Conservation (phyloP, 2,329 filamentous ascomycete genomes). For the Colletotrichum melonis region DNA sequence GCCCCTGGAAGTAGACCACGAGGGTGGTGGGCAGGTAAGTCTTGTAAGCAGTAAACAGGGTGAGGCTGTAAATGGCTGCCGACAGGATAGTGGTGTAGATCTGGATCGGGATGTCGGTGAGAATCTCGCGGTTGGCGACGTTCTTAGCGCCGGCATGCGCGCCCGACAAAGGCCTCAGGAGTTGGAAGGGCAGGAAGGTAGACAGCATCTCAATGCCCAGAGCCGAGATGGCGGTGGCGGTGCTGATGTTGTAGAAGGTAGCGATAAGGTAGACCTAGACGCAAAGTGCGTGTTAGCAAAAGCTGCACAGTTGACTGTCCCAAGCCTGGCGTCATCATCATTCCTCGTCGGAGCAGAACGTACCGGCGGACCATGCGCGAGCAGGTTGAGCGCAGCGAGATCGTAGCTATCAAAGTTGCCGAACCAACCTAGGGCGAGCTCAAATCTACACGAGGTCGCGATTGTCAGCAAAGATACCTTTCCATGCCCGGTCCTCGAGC, state of each 20-base stretch:
- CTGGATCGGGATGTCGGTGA: slow-evolving; percentile 71
- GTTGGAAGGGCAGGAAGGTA: slow-evolving; percentile 77
- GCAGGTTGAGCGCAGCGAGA: slow-evolving; percentile 71
- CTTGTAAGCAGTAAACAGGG: slow-evolving; percentile 75
- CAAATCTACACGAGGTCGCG: slow-evolving; percentile 75
- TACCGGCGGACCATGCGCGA: slow-evolving; percentile 80
- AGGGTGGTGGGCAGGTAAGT: slow-evolving; percentile 78
- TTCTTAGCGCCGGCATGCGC: slow-evolving; percentile 66
- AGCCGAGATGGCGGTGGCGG: slow-evolving; percentile 68
- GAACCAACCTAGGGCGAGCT: slow-evolving; percentile 80
- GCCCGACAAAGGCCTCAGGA: slow-evolving; percentile 76
- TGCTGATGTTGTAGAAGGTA: slow-evolving; percentile 80
- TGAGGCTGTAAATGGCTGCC: slow-evolving; percentile 79
- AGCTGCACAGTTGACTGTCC: neutral
- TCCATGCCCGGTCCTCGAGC: neutral
- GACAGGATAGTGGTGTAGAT: slow-evolving; percentile 76
- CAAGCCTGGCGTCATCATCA: neutral
- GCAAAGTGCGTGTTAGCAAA: slow-evolving; percentile 14
- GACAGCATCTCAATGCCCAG: slow-evolving; percentile 77
- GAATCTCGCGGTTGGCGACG: slow-evolving; percentile 72
- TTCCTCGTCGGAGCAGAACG: slow-evolving; percentile 42
- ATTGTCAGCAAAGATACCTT: slow-evolving; percentile 40
- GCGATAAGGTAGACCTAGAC: slow-evolving; percentile 76
- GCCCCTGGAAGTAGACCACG: slow-evolving; percentile 78
- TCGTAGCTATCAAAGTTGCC: slow-evolving; percentile 80